Evolutionary conservation across 441 rosid genomes (phyloP).

Genomic region (Euphorbia schlechtendalii): DNA sequence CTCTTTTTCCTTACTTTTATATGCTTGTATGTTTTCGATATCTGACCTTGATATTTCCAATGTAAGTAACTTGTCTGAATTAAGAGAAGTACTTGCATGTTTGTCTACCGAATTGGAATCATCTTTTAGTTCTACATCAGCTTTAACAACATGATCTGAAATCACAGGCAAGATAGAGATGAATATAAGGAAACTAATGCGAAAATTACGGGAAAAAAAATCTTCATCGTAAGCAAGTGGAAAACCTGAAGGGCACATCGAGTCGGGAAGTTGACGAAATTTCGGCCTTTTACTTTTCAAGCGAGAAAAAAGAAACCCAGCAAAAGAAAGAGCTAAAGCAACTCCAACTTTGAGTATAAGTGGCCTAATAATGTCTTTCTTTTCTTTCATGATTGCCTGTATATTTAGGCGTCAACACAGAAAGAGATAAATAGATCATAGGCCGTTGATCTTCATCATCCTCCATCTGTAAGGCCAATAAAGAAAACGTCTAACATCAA

Average conservation of each 20-base stretch:
- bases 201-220: constrained; percentile 22
- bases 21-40: constrained; percentile 32
- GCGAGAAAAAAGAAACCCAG: constrained; percentile 60
- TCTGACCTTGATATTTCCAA: constrained; percentile 41
- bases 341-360: constrained; percentile 53
- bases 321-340: constrained; percentile 61
- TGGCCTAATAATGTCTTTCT: constrained; percentile 50
- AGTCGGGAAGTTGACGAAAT: constrained; percentile 18
- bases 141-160: constrained; percentile 20
- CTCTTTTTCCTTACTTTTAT: constrained; percentile 32
- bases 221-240: background rate
- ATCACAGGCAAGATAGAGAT: background rate
- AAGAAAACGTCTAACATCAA: background rate
- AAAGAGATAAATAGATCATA: constrained; percentile 15
- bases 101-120: constrained; percentile 28
- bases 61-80: constrained; percentile 12
- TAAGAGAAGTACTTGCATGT: constrained; percentile 26
- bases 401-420: background rate
- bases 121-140: constrained; percentile 43
- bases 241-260: constrained; percentile 36
- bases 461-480: constrained; percentile 34
- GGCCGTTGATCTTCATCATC: constrained; percentile 34
- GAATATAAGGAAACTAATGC: background rate
- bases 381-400: constrained; percentile 28
- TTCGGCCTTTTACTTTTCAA: constrained; percentile 30